A percentile compares a stretch with the other conserved stretches of the same genome.
phyloP scores from a whole-genome alignment of 2,329 filamentous ascomycete genomes.

The Didymella arachidicola region DNA sequence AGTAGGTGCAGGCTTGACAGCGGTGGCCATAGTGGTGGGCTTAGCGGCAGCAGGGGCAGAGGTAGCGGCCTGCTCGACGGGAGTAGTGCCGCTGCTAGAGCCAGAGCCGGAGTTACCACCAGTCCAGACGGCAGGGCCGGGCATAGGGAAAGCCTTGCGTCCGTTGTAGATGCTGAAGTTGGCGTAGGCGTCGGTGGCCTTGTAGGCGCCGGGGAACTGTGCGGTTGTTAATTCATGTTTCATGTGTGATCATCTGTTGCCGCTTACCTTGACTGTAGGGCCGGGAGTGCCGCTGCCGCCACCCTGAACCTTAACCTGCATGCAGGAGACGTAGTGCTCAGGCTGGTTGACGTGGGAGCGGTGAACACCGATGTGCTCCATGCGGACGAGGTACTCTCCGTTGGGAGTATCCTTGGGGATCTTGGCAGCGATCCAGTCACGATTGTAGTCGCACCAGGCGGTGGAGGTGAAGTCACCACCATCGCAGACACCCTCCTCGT shows the following conservation, averaged over 20 bases:
- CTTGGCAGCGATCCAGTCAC: constrained; percentile 37
- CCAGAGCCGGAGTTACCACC: constrained; percentile 15
- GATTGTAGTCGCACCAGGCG: constrained; percentile 38
- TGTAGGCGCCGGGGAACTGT: constrained; percentile 49
- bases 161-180: constrained; percentile 41
- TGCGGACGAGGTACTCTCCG: constrained; percentile 55
- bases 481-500: constrained; percentile 32
- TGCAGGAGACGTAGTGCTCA: constrained; percentile 56
- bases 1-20: not conserved
- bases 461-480: constrained; percentile 27
- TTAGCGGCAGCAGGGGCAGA: constrained; percentile 8
- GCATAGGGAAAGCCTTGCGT: constrained; percentile 29
- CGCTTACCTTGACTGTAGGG: constrained; percentile 40
- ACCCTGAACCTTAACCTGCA: constrained; percentile 53
- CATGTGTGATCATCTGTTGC: not conserved
- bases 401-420: constrained; percentile 51
- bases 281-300: constrained; percentile 44
- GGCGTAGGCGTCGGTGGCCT: constrained; percentile 33
- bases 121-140: constrained; percentile 27
- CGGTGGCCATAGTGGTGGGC: constrained; percentile 6
- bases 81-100: constrained; percentile 10
- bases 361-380: constrained; percentile 54
- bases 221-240: not conserved
- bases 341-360: constrained; percentile 41
- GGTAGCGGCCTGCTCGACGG: constrained; percentile 21